Evolutionary conservation across 495 filamentous ascomycete genomes (phyloP), one percentile per base, ranked within the genome.

Genomic region (Xylaria longipes): DNA sequence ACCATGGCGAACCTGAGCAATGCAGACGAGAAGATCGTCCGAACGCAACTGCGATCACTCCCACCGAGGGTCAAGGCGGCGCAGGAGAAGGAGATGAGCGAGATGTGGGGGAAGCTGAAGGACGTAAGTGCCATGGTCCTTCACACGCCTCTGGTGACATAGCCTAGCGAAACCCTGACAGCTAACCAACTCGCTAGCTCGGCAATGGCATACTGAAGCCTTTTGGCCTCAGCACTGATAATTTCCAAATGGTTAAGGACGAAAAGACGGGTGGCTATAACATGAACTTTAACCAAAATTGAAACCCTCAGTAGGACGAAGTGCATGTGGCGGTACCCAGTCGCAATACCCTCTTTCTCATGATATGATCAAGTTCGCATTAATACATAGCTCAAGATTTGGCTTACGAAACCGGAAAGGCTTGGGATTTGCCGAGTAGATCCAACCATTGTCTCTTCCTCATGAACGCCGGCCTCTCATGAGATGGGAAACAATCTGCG

Each of bases 21-120:
- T 1, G 84, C 87, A 50, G 95, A 98, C 74, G 84, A 77, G 76
- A 87, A 86, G 67, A 86, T 91, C 52, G 90, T 97, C 2, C 84
- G 89, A 70, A 80, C 83, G 54, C 91, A 92, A 48, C 82, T 97
- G 37, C 81, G 82, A 46, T 82, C 81, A 35, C 84, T 98, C 15
- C 91, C 92, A 3, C 81, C 84, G 29, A 86, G 85, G 72, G 89
- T 94, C 50, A 91, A 94, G 56, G 85, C 86, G 43, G 94, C 94
- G 3, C 90, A 91, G 80, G 90, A 96, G 75, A 90, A 86, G 76
- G 96, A 99, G 81, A 94, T 94, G 87, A 89, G 85, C 8, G 95
- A 99, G 80, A 97, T 98, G 93, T 94, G 97, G 93, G 92, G 90
- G 31, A 98, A 98, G 82, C 81, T 99, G 81, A 98, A 97, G 81